Evolutionary conservation across 768 basidiomycete genomes (phyloP), one percentile per base, ranked within the genome.

Genomic region (Macrolepiota dolichaula): DNA sequence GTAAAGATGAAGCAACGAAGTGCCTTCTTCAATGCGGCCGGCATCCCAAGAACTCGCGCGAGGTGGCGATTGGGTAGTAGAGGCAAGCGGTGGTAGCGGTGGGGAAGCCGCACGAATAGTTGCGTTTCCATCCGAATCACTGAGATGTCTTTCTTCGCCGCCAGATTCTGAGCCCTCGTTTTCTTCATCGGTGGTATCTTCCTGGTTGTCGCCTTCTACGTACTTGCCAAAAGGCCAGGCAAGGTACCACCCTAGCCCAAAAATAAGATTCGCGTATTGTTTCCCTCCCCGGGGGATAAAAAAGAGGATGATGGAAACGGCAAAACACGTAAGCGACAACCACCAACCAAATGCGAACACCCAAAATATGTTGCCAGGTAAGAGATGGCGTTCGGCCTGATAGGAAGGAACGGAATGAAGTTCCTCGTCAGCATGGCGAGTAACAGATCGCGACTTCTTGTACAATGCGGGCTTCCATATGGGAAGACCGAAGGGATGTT

Each of bases 381-480:
- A 83, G 11, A 98, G 80, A 75, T 98, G 96, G 29, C 94, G 87
- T 68, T 96, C 94, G 1, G 92, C 94, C 63, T 94, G 92, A 2
- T 94, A 91, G 19, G 94, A 96, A 1, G 97, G 97, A 32, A 92
- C 82, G 12, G 91, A 85, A 71, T 99, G 97, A 3, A 99, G 84
- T 0, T 92, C 97, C 61, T 91, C 87, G 73, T 99, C 97, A 38
- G 97, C 97, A 75, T 94, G 86, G 54, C 96, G 92, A 52, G 96
- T 98, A 67, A 99, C 92, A 2, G 96, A 93, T 35, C 97, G 89
- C 35, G 92, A 91, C 72, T 99, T 99, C 76, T 96, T 95, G 86
- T 99, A 99, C 61, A 99, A 74, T 0, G 97, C 97, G 22, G 97
- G 97, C 73, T 99, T 99, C 97, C 97, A 99, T 71, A 99, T 98